phyloP scores from a whole-genome alignment of 1,139 yeast genomes.

The Pichia sp. region DNA sequence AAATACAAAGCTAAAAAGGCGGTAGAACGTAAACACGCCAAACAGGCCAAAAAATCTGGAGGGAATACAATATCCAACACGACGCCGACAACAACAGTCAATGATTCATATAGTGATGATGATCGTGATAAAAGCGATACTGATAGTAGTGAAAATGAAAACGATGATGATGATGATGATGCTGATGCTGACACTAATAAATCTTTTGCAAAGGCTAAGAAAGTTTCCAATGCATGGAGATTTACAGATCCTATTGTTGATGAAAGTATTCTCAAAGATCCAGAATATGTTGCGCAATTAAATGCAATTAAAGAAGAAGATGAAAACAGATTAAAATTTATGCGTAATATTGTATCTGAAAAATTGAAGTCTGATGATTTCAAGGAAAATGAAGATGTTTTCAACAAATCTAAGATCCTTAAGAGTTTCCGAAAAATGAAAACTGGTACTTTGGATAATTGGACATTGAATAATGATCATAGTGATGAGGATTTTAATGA shows the following conservation, averaged over 20 bases:
- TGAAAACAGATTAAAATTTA: constrained; percentile 11
- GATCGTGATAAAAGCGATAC: constrained; percentile 2
- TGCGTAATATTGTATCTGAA: constrained; percentile 14
- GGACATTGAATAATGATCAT: constrained; percentile 2
- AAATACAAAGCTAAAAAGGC: constrained; percentile 29
- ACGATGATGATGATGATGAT: background rate
- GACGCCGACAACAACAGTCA: no score
- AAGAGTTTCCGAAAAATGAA: constrained; percentile 7
- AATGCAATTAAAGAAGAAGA: constrained; percentile 13
- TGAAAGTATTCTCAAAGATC: constrained; percentile 17
- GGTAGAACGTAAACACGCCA: constrained; percentile 28
- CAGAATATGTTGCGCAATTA: constrained; percentile 22
- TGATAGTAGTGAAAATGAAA: constrained; percentile 1
- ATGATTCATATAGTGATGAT: background rate
- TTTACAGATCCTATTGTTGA: constrained; percentile 19
- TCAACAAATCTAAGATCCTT: background rate
- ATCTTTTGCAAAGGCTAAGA: constrained; percentile 1
- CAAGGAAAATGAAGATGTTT: constrained; percentile 4
- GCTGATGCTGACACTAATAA: background rate
- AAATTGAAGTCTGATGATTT: constrained; percentile 10
- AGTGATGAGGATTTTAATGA: constrained; percentile 2
- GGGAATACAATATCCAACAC: background rate
- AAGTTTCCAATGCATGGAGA: constrained; percentile 22
- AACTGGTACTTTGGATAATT: constrained; percentile 5
- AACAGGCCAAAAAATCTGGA: background rate